Conservation (phyloP, 164 flowering plant species). For the Santalum album region DNA sequence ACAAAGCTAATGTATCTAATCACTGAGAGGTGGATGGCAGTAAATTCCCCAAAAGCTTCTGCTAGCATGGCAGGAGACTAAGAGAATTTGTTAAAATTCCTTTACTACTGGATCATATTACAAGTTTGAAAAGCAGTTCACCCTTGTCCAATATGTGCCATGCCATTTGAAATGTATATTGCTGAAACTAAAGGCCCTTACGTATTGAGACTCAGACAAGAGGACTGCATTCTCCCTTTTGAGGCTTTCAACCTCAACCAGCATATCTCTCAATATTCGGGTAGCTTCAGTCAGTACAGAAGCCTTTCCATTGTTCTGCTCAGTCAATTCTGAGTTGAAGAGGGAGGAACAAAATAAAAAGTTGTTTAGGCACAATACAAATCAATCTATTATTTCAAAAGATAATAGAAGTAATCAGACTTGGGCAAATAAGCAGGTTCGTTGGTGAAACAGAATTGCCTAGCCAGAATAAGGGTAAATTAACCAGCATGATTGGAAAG, state of each 20-base stretch:
- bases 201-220: slow-evolving; percentile 52
- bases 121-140: too few species aligned
- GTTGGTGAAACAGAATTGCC: too few species aligned
- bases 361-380: not conserved
- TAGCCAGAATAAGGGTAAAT: not conserved
- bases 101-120: too few species aligned
- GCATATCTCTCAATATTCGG: slow-evolving; percentile 33
- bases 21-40: too few species aligned
- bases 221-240: slow-evolving; percentile 44
- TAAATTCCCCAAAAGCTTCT: too few species aligned
- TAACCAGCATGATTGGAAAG: not conserved
- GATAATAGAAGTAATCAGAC: not conserved
- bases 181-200: slow-evolving; percentile 18
- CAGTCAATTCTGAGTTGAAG: slow-evolving; percentile 21
- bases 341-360: not conserved
- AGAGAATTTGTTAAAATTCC: too few species aligned
- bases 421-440: too few species aligned
- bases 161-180: not conserved
- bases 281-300: slow-evolving; percentile 42
- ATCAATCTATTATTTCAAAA: not conserved
- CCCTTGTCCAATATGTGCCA: too few species aligned
- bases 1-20: too few species aligned
- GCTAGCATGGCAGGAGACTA: too few species aligned
- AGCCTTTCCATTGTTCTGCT: slow-evolving; percentile 51
- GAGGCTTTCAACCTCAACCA: slow-evolving; percentile 36